phyloP scores from a whole-genome alignment of 1,284 basidiomycete genomes.

The Mycena sp. region DNA sequence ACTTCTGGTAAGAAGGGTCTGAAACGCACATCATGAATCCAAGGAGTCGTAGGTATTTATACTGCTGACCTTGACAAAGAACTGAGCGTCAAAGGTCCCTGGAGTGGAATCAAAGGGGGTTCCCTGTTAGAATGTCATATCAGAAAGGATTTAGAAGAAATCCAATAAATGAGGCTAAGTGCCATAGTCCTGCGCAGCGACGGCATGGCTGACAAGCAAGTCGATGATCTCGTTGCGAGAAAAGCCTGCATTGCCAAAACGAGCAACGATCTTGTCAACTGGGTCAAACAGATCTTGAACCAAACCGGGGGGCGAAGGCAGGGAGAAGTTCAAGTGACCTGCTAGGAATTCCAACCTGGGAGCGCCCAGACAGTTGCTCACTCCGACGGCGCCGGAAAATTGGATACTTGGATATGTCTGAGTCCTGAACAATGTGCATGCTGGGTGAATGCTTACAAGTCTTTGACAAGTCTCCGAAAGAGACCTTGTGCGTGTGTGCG shows the following conservation, averaged over 20 bases:
- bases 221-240: conserved; percentile 36
- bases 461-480: conserved; percentile 48
- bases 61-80: conserved; percentile 41
- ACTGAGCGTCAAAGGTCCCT: conserved; percentile 39
- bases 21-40: not conserved
- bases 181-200: conserved; percentile 33
- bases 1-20: conserved; percentile 25
- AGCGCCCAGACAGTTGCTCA: conserved; percentile 40
- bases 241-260: conserved; percentile 38
- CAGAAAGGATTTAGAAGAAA: too few species aligned
- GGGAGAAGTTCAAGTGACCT: conserved; percentile 34
- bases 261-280: conserved; percentile 35
- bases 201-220: conserved; percentile 36
- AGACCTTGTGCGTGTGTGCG: conserved; percentile 44
- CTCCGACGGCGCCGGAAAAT: conserved; percentile 40
- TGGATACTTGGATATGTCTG: conserved; percentile 31
- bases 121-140: conserved; percentile 18
- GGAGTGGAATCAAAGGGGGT: conserved; percentile 43
- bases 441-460: too few species aligned
- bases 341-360: conserved; percentile 39
- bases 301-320: conserved; percentile 31
- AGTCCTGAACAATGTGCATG: too few species aligned
- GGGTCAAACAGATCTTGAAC: conserved; percentile 37
- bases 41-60: not conserved
- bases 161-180: not conserved